phyloP scores from a whole-genome alignment of 1,284 basidiomycete genomes.

The Ustilago crameri region DNA sequence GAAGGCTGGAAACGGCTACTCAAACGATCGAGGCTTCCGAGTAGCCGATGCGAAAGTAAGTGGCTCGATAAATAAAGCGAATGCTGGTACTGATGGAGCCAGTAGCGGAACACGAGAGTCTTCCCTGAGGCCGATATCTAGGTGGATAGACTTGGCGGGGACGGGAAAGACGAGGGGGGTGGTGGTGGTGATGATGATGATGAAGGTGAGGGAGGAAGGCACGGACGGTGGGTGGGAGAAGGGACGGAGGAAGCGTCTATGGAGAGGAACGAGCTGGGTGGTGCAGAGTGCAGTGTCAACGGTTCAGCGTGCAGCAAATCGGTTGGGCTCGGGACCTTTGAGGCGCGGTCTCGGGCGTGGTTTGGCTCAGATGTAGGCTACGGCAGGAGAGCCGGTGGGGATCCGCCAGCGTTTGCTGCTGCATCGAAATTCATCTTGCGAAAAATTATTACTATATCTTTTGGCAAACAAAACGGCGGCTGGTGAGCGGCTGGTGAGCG shows the following conservation, averaged over 20 bases:
- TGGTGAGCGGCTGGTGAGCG: not conserved
- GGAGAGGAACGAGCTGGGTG: not conserved
- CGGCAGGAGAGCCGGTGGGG: slow-evolving; percentile 1
- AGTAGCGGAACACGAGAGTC: not conserved
- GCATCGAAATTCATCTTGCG: not conserved
- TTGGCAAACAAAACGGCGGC: not conserved
- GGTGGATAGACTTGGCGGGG: no score
- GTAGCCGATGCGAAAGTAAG: not conserved
- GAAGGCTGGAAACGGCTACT: not conserved
- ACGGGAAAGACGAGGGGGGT: no score
- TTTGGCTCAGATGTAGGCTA: not conserved
- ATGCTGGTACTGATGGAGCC: not conserved
- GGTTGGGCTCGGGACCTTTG: no score
- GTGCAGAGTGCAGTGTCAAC: not conserved
- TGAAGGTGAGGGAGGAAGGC: no score
- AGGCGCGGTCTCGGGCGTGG: slow-evolving; percentile 4
- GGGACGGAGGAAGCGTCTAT: not conserved
- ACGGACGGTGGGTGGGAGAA: no score
- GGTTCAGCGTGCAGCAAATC: not conserved
- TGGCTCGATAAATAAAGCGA: not conserved
- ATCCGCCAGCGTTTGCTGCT: not conserved
- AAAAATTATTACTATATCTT: not conserved
- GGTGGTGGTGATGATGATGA: no score
- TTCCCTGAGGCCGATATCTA: no score
- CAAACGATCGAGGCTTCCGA: not conserved